These are phyloP conservation scores for Acephala macrosclerotiorum DNA, from an alignment of 2,329 filamentous ascomycete species.

Conservation along the genomic window DNA sequence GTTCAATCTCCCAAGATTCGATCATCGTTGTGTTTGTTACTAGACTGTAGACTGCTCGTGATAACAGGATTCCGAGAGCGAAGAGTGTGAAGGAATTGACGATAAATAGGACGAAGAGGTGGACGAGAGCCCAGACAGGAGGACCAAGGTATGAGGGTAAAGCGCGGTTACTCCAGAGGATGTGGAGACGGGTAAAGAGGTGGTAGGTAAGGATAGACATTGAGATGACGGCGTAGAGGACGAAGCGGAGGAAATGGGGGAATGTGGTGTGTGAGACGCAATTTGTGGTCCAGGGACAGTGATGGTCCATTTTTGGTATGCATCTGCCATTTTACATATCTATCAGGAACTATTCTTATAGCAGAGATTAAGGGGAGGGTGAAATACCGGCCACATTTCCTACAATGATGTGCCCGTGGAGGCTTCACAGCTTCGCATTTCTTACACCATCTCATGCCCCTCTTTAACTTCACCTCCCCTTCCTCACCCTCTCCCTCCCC, in stretches of 20 bases:
- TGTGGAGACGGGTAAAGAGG: constrained; percentile 63
- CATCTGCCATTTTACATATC: constrained; percentile 53
- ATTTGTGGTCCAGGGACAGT: constrained; percentile 86
- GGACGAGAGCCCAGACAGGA: constrained; percentile 61
- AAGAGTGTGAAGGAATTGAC: constrained; percentile 66
- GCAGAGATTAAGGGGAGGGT: neutral
- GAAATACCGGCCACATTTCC: constrained; percentile 68
- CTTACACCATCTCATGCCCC: constrained; percentile 68
- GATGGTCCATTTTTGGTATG: constrained; percentile 84
- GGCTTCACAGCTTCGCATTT: constrained; percentile 80
- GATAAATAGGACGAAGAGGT: constrained; percentile 67
- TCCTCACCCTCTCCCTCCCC: constrained; percentile 36
- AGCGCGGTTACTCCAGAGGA: constrained; percentile 70
- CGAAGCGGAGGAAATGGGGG: constrained; percentile 83
- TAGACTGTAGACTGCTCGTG: constrained; percentile 67
- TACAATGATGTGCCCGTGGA: constrained; percentile 82
- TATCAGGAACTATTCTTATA: constrained; percentile 14
- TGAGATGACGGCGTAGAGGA: constrained; percentile 71
- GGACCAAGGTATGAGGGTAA: constrained; percentile 80
- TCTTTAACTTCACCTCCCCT: constrained; percentile 33
- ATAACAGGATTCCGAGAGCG: constrained; percentile 68
- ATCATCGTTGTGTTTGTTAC: constrained; percentile 79
- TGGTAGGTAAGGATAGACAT: constrained; percentile 65
- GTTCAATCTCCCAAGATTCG: constrained; percentile 77
- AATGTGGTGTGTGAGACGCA: constrained; percentile 85